Evolutionary conservation across 2,329 filamentous ascomycete genomes (phyloP), one percentile per base, ranked within the genome.

Genomic region (Alternaria incomplexa): DNA sequence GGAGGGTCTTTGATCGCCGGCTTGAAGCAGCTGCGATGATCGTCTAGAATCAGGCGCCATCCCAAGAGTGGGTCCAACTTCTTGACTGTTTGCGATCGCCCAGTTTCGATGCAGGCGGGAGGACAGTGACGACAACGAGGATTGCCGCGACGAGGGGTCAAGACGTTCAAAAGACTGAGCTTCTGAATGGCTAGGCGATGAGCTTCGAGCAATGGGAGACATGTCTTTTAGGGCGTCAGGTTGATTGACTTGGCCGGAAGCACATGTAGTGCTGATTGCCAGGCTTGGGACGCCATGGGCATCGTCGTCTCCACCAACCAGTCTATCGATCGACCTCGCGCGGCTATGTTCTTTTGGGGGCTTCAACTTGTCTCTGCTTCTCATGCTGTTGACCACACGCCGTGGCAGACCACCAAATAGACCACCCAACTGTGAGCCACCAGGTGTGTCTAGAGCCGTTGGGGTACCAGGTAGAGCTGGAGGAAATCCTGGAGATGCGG

Each of bases 281-380:
- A 93, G 84, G 66, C 87, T 88, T 1, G 91, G 84, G 44, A 85
- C 85, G 3, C 86, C 86, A 63, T 91, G 89, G 67, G 90, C 89
- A 73, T 92, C 89, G 10, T 84, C 81, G 56, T 83, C 88, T 22
- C 83, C 82, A 56, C 90, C 89, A 3, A 81, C 87, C 68, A 67
- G 85, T 45, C 88, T 84, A 62, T 93, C 90, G 7, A 88, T 87
- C 0, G 90, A 92, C 30, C 84, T 85, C 6, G 88, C 86, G 36
- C 90, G 84, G 12, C 63, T 70, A 36, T 81, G 77, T 3, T 84
- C 82, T 22, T 80, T 78, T 36, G 86, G 84, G 44, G 87, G 70
- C 70, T 72, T 71, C 3, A 77, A 65, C 17, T 69, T 73, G 44
- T 84, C 82, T 51, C 82, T 77, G 44, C 76, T 78, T 53, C 79